Evolutionary conservation across 1,139 yeast species (phyloP), one percentile per base, ranked within the genome.

Genomic region (Geotrichum siamense): DNA sequence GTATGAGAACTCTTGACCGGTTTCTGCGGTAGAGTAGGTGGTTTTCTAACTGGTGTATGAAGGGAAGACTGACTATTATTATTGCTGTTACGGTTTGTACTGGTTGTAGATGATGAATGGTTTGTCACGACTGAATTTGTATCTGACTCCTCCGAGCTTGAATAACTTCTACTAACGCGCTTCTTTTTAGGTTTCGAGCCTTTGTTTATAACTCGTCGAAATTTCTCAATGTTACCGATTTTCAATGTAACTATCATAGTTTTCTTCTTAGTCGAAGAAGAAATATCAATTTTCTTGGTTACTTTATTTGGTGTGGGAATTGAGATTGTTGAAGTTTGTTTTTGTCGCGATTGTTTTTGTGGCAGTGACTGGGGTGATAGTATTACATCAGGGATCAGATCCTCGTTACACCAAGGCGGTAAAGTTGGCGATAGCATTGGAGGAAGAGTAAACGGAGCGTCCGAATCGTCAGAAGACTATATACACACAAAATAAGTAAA

Each of bases 391-490:
- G 39, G 30, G 5, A 21, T 20, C 25, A 25, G 10, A 15, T 19
- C 36, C 5, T 35, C 25, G 9, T 41, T 26, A 30, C 44, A 41
- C 44, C 44, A 41, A 8, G 44, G 37, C 17, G 44, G 44, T 6
- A 41, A 27, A 13, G 44, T 41, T 12, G 44, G 44, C 23, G 44
- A 41, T 13, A 41, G 37, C 44, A 41, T 41, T 16, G 44, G 44
- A 17, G 44, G 44, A 9, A 40, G 36, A 5, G 20, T 33, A 20
- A 40, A 29, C n/a, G n/a, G n/a, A n/a, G 44, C 23, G 44, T 36
- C 10, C 35, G 37, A 39, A 41, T 41, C 13, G 44, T 39, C 15
- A 40, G 44, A 9, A 40, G 36, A 5, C 17, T 33, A 20, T 34
- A 29, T 8, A 23, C 10, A 23, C 10, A 23, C 10, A 23, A 23